phyloP scores from a whole-genome alignment of 2,329 filamentous ascomycete genomes.

The Blastomyces parvus region DNA sequence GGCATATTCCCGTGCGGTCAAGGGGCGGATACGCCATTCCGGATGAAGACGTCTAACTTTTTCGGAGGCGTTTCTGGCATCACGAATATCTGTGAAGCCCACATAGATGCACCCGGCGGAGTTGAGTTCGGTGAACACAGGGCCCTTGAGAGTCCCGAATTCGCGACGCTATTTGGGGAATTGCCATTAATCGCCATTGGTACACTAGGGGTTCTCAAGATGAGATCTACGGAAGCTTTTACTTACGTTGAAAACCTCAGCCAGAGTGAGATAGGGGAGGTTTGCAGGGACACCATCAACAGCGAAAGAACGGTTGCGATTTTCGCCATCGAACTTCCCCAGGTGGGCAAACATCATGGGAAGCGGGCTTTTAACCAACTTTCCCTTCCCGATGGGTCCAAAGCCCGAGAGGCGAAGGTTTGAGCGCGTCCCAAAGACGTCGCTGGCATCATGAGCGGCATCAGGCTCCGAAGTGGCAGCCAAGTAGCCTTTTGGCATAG shows the following conservation, averaged over 20 bases:
- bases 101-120: slow-evolving; percentile 42
- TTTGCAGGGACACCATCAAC: slow-evolving; percentile 26
- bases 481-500: slow-evolving; percentile 16
- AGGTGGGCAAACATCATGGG: slow-evolving; percentile 14
- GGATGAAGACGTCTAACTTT: slow-evolving; percentile 38
- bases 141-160: slow-evolving; percentile 31
- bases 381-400: slow-evolving; percentile 19
- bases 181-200: slow-evolving; percentile 10
- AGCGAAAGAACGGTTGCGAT: slow-evolving; percentile 25
- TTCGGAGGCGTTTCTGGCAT: slow-evolving; percentile 45
- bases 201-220: neutral
- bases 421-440: slow-evolving; percentile 10
- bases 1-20: slow-evolving; percentile 40
- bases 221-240: neutral
- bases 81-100: slow-evolving; percentile 52
- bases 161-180: slow-evolving; percentile 23
- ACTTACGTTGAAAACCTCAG: slow-evolving; percentile 34
- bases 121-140: slow-evolving; percentile 29
- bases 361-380: slow-evolving; percentile 11
- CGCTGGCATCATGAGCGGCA: slow-evolving; percentile 11
- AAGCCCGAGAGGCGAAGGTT: slow-evolving; percentile 16
- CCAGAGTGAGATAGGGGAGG: slow-evolving; percentile 28
- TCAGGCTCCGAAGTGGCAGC: slow-evolving; percentile 19
- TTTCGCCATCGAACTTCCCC: slow-evolving; percentile 21
- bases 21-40: slow-evolving; percentile 41